Evolutionary conservation across 257 asterid species (phyloP), one percentile per base, ranked within the genome.

Genomic region (Pogostemon cablin): DNA sequence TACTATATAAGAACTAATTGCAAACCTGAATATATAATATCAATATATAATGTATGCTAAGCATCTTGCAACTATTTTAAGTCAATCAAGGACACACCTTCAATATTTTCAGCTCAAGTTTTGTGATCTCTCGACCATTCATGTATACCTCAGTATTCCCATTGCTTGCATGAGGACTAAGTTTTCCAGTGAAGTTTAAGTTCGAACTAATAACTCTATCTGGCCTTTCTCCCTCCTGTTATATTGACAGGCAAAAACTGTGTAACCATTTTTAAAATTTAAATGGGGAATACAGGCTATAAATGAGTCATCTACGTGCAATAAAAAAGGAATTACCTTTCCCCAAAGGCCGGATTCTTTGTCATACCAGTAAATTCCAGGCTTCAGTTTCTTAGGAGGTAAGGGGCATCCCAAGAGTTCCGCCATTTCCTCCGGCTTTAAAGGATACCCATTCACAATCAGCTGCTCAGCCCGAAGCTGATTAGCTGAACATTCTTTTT

Each of bases 311-410:
- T 61, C 71, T 37, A 68, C 50, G 50, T 62, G 75, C 54, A 58
- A 42, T 58, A 20, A 47, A 32, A 62, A 77, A 38, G 38, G 17
- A 3, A 66, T 66, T 77, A 90, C 97, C 97, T 86, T 85, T 84
- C 97, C 97, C 96, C 95, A 90, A 42, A 81, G 76, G 66, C 97
- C 97, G 3, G 96, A 90, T 73, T 90, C 97, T 74, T 90, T 90
- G 77, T 90, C 97, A 71, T 90, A 90, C 97, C 97, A 90, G 78
- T 90, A 90, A 61, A 67, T 63, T 38, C 97, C 97, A 0, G 97
- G 97, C 83, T 90, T 88, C 79, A 90, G 72, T 67, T 86, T 90
- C 76, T 77, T 67, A 10, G 97, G 97, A 46, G 97, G 97, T 46
- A 88, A 62, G 65, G 89, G 77, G 80, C 97, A 86, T 6, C 90